A percentile compares a stretch with the other conserved stretches of the same genome.
phyloP scores from a whole-genome alignment of 768 basidiomycete species.

The Tulasnella sp. region DNA sequence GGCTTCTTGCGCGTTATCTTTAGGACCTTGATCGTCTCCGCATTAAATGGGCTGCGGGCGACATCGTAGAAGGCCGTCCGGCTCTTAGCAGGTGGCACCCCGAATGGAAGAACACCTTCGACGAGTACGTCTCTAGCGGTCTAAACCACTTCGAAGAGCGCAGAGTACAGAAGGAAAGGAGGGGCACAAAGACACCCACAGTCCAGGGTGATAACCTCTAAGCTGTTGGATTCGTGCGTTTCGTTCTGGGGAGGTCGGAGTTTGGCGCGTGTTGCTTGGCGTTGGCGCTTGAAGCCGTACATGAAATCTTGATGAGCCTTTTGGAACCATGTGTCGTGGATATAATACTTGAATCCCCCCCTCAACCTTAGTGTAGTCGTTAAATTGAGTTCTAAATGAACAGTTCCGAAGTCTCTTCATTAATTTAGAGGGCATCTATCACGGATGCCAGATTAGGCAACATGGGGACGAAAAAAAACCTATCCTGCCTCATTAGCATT shows the following conservation, averaged over 20 bases:
- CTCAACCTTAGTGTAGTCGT: neutral
- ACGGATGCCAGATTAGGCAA: neutral
- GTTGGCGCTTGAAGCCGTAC: neutral
- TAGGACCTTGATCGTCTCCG: constrained; percentile 74
- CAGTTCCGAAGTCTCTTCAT: neutral
- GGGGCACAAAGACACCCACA: neutral
- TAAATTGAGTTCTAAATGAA: neutral
- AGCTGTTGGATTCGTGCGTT: neutral
- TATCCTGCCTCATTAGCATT: neutral
- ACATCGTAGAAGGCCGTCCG: constrained; percentile 79
- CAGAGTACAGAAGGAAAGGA: constrained; percentile 19
- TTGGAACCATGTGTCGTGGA: neutral
- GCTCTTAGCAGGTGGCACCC: constrained; percentile 52
- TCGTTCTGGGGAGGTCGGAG: neutral
- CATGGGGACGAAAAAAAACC: neutral
- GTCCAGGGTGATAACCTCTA: constrained; percentile 13
- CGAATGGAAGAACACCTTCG: constrained; percentile 30
- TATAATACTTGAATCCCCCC: neutral
- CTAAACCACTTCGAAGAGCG: constrained; percentile 23
- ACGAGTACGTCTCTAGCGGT: constrained; percentile 25
- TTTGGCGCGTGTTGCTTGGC: neutral
- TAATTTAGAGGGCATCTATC: neutral
- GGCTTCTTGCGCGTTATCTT: neutral
- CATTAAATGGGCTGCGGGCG: constrained; percentile 84
- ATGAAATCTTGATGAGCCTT: neutral